These are phyloP conservation scores for Heimioporus sp. DNA, from an alignment of 768 basidiomycete genomes.

Conservation along the genomic window DNA sequence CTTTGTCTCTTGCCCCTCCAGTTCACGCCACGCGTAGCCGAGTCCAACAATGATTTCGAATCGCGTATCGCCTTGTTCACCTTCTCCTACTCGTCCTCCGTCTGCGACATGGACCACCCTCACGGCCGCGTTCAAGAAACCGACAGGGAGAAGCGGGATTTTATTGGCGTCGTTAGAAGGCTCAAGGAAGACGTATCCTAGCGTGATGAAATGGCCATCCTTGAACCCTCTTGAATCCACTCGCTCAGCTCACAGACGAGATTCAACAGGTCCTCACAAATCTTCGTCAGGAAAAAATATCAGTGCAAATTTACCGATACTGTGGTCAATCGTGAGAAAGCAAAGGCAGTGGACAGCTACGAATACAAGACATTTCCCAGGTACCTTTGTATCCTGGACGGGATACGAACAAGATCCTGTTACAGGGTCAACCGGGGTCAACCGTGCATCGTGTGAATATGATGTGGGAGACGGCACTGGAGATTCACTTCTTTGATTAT, in stretches of 20 bases:
- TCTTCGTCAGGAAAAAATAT: slow-evolving; percentile 74
- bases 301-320: no score
- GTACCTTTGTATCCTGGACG: no score
- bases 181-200: slow-evolving; percentile 73
- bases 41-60: slow-evolving; percentile 47
- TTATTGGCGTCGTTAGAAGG: slow-evolving; percentile 78
- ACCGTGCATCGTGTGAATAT: no score
- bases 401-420: no score
- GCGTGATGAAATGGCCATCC: slow-evolving; percentile 60
- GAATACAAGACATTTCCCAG: no score
- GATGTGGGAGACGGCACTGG: no score
- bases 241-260: slow-evolving; percentile 50
- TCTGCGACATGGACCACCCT: slow-evolving; percentile 56
- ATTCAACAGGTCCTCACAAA: slow-evolving; percentile 63
- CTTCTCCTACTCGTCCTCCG: slow-evolving; percentile 59
- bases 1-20: not conserved
- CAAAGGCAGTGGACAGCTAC: no score
- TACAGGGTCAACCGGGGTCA: no score
- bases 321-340: no score
- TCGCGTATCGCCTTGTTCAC: slow-evolving; percentile 55
- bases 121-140: slow-evolving; percentile 66
- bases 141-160: slow-evolving; percentile 89
- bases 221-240: not conserved
- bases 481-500: no score
- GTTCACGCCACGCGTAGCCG: slow-evolving; percentile 32